Evolutionary conservation across 2,329 filamentous ascomycete genomes (phyloP), one percentile per base, ranked within the genome.

Genomic region (Pestalotiopsis sp.): DNA sequence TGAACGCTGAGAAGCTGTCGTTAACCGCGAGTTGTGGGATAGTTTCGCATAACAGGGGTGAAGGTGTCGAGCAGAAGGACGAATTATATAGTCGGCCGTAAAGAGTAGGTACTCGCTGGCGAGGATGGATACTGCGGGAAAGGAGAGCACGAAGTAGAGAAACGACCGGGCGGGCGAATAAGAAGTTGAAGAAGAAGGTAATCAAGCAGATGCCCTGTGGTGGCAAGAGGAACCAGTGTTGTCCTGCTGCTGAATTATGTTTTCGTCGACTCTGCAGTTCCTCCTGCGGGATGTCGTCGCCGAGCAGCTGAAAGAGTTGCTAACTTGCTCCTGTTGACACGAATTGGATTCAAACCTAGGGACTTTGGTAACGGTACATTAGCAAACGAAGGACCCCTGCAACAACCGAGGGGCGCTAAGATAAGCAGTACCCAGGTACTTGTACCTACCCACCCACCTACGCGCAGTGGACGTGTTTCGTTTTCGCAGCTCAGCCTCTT

Each of bases 311-410:
- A 36, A 36, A 36, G 31, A 36, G 31, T 36, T 36, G 31, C 31
- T 36, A 36, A 36, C 31, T n/a, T 25, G 39, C 25, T 57, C 36
- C 49, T 66, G 36, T 57, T 31, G 63, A 66, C 63, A 66, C 63
- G 63, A 66, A 66, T 66, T 66, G 62, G 41, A 49, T 65, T 45
- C 62, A 45, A 64, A 65, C 62, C 41, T 49, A 41, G 17, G 27
- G 38, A 23, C 20, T 17, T 39, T 23, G 62, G 38, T 39, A 17
- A 14, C 39, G 38, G 62, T 45, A n/a, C 38, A n/a, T 20, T n/a
- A 20, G 62, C 13, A 20, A 27, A 27, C 39, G 11, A 14, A 14
- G 14, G 36, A 66, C 36, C 63, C 49, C 52, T 56, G 63, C 25
- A 45, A 65, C 39, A 20, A 36, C 36, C 36, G 38, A 12, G 61